Percentiles rank a stretch among this genome's conserved stretches.
These are phyloP conservation scores for Pestalotiopsis sp. DNA, from an alignment of 2,329 filamentous ascomycete genomes.

Conservation along the genomic window DNA sequence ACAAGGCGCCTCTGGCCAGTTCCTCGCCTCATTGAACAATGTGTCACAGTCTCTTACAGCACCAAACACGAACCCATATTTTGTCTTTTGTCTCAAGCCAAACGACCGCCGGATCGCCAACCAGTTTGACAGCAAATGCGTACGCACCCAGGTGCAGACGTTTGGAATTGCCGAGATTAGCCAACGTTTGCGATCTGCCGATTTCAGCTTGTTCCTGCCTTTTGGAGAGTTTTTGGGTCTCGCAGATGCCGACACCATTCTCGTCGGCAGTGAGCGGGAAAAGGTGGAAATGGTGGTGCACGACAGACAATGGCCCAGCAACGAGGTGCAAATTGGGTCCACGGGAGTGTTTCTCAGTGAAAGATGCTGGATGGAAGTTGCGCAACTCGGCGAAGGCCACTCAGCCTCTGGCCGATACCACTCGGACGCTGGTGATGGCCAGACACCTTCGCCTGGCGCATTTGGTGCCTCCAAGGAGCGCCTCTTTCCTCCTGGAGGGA, in stretches of 20 bases:
- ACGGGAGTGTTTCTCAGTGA: slow-evolving; percentile 97
- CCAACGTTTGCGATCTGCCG: slow-evolving; percentile 86
- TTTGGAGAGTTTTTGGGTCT: slow-evolving; percentile 95
- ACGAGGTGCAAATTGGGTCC: slow-evolving; percentile 87
- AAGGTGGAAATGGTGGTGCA: slow-evolving; percentile 91
- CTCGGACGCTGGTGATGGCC: slow-evolving; percentile 66
- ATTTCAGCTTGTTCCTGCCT: slow-evolving; percentile 94
- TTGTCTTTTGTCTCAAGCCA: slow-evolving; percentile 95
- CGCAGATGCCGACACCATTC: slow-evolving; percentile 78
- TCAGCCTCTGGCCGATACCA: slow-evolving; percentile 57
- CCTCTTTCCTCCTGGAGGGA: slow-evolving; percentile 53
- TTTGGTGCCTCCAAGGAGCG: slow-evolving; percentile 68
- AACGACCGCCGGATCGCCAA: slow-evolving; percentile 97
- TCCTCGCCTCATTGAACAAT: slow-evolving; percentile 84
- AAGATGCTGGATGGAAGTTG: slow-evolving; percentile 90
- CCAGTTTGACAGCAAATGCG: slow-evolving; percentile 98
- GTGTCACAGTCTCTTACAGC: slow-evolving; percentile 85
- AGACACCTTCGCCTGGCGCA: slow-evolving; percentile 55
- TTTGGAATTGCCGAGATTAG: slow-evolving; percentile 97
- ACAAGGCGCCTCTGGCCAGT: slow-evolving; percentile 91
- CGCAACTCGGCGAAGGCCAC: slow-evolving; percentile 69
- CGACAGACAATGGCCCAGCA: slow-evolving; percentile 87
- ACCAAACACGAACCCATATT: slow-evolving; percentile 88
- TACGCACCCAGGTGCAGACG: slow-evolving; percentile 90
- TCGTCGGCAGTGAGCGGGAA: slow-evolving; percentile 91